Evolutionary conservation across 306 rosid genomes (phyloP), one percentile per base, ranked within the genome.

Genomic region (Boehmeria nivea): DNA sequence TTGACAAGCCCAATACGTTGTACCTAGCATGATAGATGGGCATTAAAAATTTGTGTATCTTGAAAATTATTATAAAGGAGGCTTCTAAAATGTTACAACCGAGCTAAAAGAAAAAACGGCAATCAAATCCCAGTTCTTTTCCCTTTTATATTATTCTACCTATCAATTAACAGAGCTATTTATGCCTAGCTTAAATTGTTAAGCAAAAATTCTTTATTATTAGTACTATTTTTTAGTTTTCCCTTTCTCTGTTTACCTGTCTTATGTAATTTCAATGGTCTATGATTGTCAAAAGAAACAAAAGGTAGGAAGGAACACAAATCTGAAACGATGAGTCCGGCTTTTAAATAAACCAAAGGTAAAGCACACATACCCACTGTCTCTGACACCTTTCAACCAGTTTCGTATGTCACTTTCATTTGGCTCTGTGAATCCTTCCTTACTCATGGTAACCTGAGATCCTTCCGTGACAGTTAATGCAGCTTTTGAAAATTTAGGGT

Each of bases 331-430:
- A 44, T 19, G 38, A 54, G 4, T 49, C 4, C n/a, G 44, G 6
- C 4, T 1, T 2, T 48, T 27, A 55, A 60, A 45, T 22, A 17
- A 60, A 48, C 11, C 27, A 43, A 19, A 54, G 73, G 27, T 7
- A 36, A 44, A 12, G 60, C 50, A 43, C 23, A 69, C 94, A 24
- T 81, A 91, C 96, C 95, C 96, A 59, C 96, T 85, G 70, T 91
- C 99, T 81, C 96, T 77, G 74, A 87, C 76, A 31, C 99, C 88
- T 67, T 91, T 91, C 70, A 87, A 72, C 99, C 96, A 87, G 60
- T 91, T 91, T 46, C 96, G 89, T 59, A 83, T 77, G 51, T 87
- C 89, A 40, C 83, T 66, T 56, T 78, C 96, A 62, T 67, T 87
- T 57, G 85, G 63, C 66, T 91, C 93, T 18, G 68, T 60, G 54